These are phyloP conservation scores for Xylaria palmicola DNA, from an alignment of 495 filamentous ascomycete species.

Conservation along the genomic window DNA sequence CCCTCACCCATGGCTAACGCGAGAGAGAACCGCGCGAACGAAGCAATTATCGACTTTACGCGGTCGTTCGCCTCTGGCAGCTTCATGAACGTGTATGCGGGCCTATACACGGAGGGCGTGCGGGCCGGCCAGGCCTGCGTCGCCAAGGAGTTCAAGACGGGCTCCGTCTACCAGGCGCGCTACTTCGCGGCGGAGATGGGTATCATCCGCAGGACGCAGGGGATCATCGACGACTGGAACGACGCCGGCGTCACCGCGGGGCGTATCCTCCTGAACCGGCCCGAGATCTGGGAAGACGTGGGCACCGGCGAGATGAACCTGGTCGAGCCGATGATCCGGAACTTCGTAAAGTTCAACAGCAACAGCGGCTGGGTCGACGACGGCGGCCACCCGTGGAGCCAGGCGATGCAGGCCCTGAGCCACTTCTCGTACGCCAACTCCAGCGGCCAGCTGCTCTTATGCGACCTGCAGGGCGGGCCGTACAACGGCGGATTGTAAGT, in stretches of 20 bases:
- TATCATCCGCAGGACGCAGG: slow-evolving; percentile 31
- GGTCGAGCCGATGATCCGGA: slow-evolving; percentile 37
- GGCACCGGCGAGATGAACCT: slow-evolving; percentile 18
- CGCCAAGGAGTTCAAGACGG: slow-evolving; percentile 39
- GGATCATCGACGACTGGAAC: slow-evolving; percentile 39
- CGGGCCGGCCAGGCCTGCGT: slow-evolving; percentile 32
- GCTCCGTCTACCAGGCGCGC: slow-evolving; percentile 24
- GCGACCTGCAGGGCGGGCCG: slow-evolving; percentile 40
- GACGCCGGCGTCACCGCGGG: slow-evolving; percentile 27
- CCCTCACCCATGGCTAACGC: slow-evolving; percentile 18
- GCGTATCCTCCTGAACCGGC: slow-evolving; percentile 33
- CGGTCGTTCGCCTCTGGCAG: slow-evolving; percentile 31
- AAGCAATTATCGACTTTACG: background rate
- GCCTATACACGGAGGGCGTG: slow-evolving; percentile 23
- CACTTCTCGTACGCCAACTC: slow-evolving; percentile 44
- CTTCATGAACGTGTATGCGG: slow-evolving; percentile 36
- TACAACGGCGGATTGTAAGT: slow-evolving; percentile 24
- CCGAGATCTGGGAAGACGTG: slow-evolving; percentile 26
- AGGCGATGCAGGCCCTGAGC: slow-evolving; percentile 42
- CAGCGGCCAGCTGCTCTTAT: slow-evolving; percentile 36
- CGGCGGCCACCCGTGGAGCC: slow-evolving; percentile 19
- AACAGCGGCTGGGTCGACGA: slow-evolving; percentile 37
- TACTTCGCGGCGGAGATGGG: slow-evolving; percentile 38
- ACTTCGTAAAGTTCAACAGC: slow-evolving; percentile 46
- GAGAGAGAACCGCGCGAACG: background rate